A percentile compares a stretch with the other conserved stretches of the same genome.
These are phyloP conservation scores for Cynara cardunculus DNA, from an alignment of 129 eudicot genomes.

Conservation along the genomic window DNA sequence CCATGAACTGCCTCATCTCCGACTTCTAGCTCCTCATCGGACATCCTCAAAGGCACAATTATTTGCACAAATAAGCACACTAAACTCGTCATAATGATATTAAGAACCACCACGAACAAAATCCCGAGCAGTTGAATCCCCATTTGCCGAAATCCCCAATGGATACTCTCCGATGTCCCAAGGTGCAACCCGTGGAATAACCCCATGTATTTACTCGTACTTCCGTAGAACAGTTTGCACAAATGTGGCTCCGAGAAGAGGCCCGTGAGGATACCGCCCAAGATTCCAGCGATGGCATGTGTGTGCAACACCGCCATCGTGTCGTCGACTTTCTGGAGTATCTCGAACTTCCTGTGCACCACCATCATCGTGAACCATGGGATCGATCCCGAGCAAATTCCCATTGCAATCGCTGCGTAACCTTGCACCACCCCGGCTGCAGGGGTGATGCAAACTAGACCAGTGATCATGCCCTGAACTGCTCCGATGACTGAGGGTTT, in stretches of 20 bases:
- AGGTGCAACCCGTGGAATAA: slow-evolving; percentile 44
- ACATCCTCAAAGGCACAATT: slow-evolving; percentile 69
- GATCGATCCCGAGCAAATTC: slow-evolving; percentile 46
- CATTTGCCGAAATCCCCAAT: slow-evolving; percentile 52
- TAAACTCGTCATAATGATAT: slow-evolving; percentile 58
- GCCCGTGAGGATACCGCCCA: slow-evolving; percentile 61
- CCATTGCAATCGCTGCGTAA: slow-evolving; percentile 56
- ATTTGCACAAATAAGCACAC: slow-evolving; percentile 47
- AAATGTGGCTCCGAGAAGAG: slow-evolving; percentile 53
- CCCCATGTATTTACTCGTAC: slow-evolving; percentile 39
- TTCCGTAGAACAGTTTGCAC: slow-evolving; percentile 48
- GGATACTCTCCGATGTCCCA: slow-evolving; percentile 25
- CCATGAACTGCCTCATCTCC: slow-evolving; percentile 83
- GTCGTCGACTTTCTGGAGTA: slow-evolving; percentile 44
- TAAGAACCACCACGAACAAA: slow-evolving; percentile 40
- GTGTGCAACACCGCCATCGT: slow-evolving; percentile 54
- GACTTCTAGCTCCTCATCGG: slow-evolving; percentile 58
- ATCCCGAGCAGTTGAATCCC: slow-evolving; percentile 60
- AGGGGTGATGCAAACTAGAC: slow-evolving; percentile 66
- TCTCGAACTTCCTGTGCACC: slow-evolving; percentile 26
- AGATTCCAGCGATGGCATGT: slow-evolving; percentile 51
- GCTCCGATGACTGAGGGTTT: slow-evolving; percentile 51
- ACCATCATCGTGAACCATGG: slow-evolving; percentile 70
- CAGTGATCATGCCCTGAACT: slow-evolving; percentile 58
- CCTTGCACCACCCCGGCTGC: slow-evolving; percentile 70